These are phyloP conservation scores for Dactylonectria estremocensis DNA, from an alignment of 2,329 filamentous ascomycete species.

Conservation along the genomic window DNA sequence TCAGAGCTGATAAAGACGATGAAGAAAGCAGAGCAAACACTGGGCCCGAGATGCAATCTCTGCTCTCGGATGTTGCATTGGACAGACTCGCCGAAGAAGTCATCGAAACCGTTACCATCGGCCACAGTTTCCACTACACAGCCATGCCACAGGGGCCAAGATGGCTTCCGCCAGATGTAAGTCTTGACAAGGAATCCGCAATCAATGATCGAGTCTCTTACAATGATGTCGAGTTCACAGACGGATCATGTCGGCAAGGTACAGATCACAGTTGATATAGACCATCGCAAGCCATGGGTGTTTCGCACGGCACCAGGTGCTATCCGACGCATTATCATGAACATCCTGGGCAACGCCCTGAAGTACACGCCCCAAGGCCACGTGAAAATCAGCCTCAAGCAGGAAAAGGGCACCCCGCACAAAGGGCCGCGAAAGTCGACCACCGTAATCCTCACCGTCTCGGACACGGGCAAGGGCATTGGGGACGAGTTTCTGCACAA, in stretches of 20 bases:
- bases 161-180: not conserved
- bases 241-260: conserved; percentile 17
- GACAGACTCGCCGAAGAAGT: conserved; percentile 56
- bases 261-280: conserved; percentile 59
- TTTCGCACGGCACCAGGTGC: conserved; percentile 69
- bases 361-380: conserved; percentile 72
- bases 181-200: not conserved
- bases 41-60: not conserved
- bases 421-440: conserved; percentile 30
- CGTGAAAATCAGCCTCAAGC: conserved; percentile 59
- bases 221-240: not conserved
- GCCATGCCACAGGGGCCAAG: conserved; percentile 13
- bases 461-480: conserved; percentile 77
- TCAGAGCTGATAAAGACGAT: not conserved
- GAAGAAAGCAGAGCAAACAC: not conserved
- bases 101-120: conserved; percentile 57
- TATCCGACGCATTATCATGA: conserved; percentile 71
- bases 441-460: conserved; percentile 62
- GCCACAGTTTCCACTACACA: conserved; percentile 53
- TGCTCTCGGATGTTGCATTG: conserved; percentile 29
- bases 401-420: conserved; percentile 39
- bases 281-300: conserved; percentile 65
- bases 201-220: conserved; percentile 32
- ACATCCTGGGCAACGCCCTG: conserved; percentile 73
- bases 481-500: conserved; percentile 73